phyloP scores from a whole-genome alignment of 179 eudicot species.

The Actinidia arguta region DNA sequence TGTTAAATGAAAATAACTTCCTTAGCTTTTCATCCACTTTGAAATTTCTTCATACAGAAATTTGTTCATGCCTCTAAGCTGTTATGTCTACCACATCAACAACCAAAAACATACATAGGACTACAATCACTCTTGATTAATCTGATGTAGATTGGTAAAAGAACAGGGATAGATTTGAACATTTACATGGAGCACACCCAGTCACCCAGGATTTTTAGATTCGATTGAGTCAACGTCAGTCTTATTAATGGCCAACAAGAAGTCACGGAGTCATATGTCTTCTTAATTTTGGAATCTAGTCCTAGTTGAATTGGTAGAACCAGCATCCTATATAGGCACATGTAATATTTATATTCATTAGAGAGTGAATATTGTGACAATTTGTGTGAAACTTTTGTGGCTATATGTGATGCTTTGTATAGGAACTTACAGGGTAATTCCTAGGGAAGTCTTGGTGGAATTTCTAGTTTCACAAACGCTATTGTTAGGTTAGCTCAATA shows the following conservation, averaged over 20 bases:
- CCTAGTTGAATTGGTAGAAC: background rate
- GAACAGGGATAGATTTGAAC: background rate
- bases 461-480: too few species aligned
- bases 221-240: background rate
- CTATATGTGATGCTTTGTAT: too few species aligned
- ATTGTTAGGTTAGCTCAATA: background rate
- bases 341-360: background rate
- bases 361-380: background rate
- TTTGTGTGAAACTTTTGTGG: background rate
- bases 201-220: background rate
- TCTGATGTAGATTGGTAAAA: background rate
- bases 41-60: background rate
- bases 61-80: background rate
- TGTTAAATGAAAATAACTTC: background rate
- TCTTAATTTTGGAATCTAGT: conserved; percentile 1
- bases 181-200: background rate
- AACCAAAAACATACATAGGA: background rate
- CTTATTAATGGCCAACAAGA: background rate
- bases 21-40: background rate
- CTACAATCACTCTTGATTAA: background rate
- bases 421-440: too few species aligned
- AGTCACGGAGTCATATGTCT: background rate
- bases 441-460: too few species aligned
- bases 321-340: background rate
- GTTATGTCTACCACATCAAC: background rate